A percentile compares a stretch with the other conserved stretches of the same genome.
Evolutionary conservation across 805 yeast genomes (phyloP).

Genomic region (Cyberlindnera amylophila): DNA sequence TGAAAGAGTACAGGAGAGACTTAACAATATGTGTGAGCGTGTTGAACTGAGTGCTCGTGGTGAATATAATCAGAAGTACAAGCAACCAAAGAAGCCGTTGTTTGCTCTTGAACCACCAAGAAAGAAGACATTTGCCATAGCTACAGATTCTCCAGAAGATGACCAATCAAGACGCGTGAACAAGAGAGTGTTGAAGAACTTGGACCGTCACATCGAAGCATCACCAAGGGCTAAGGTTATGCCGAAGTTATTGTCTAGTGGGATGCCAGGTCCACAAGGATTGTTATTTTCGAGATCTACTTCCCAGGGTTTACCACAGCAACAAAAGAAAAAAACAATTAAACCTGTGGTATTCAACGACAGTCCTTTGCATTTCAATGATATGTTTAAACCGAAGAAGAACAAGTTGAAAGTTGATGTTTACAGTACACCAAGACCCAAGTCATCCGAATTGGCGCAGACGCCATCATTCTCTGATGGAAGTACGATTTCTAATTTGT

Average conservation of each 20-base stretch:
- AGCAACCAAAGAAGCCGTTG: slow-evolving; percentile 6
- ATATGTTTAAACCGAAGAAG: slow-evolving; percentile 12
- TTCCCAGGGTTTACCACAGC: too few relatives aligned
- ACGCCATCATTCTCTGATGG: slow-evolving; percentile 26
- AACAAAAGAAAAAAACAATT: too few relatives aligned
- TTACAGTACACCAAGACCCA: slow-evolving; percentile 29
- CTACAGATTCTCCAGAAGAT: slow-evolving; percentile 3
- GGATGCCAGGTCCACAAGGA: not conserved
- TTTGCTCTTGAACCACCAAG: not conserved
- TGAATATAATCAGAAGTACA: slow-evolving; percentile 23
- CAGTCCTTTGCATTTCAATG: slow-evolving; percentile 7
- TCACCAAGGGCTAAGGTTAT: slow-evolving; percentile 20
- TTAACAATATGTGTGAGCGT: slow-evolving; percentile 21
- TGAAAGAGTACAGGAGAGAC: slow-evolving; percentile 19
- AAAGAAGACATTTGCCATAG: not conserved
- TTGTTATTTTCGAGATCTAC: too few relatives aligned
- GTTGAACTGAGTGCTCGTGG: slow-evolving; percentile 34
- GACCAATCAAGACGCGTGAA: not conserved
- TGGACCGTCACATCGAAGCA: slow-evolving; percentile 10
- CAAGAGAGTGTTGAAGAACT: slow-evolving; percentile 4
- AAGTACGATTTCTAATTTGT: slow-evolving; percentile 24
- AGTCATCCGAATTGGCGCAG: slow-evolving; percentile 27
- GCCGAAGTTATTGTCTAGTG: slow-evolving; percentile 22
- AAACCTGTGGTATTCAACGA: not conserved
- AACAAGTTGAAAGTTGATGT: slow-evolving; percentile 20